Conservation (phyloP, 768 basidiomycete genomes). For the Exidia glandulosa region DNA sequence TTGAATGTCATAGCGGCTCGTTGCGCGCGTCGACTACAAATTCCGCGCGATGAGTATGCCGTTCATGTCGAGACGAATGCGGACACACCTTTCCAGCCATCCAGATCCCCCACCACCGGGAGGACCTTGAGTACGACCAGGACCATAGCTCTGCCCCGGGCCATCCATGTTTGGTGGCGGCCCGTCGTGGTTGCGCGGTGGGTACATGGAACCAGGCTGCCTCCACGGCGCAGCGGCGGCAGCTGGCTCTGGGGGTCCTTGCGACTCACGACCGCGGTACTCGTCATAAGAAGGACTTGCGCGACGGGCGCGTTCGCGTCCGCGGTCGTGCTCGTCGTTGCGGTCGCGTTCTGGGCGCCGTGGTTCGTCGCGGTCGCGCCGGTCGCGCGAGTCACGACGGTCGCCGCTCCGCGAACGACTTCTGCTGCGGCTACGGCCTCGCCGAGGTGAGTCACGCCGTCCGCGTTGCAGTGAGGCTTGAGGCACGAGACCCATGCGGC, state of each 20-base stretch:
- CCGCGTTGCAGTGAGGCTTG: too few relatives aligned
- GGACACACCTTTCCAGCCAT: slow-evolving; percentile 56
- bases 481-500: slow-evolving; percentile 56
- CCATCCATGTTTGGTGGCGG: slow-evolving; percentile 13
- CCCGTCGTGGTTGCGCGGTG: slow-evolving; percentile 24
- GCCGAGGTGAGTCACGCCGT: too few relatives aligned
- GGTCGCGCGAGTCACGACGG: slow-evolving; percentile 4
- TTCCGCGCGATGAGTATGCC: too few relatives aligned
- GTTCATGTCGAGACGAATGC: background rate
- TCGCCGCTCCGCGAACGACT: slow-evolving; percentile 12
- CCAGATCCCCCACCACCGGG: slow-evolving; percentile 24
- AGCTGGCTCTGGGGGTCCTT: slow-evolving; percentile 9
- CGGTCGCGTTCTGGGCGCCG: slow-evolving; percentile 12
- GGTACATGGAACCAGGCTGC: slow-evolving; percentile 48
- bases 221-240: slow-evolving; percentile 32
- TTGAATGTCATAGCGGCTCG: slow-evolving; percentile 44
- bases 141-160: too few relatives aligned
- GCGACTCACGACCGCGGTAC: slow-evolving; percentile 35
- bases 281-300: too few relatives aligned
- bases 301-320: too few relatives aligned
- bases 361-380: slow-evolving; percentile 7
- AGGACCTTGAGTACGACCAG: background rate
- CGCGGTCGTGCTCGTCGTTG: slow-evolving; percentile 8
- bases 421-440: slow-evolving; percentile 17
- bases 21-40: slow-evolving; percentile 65